These are phyloP conservation scores for sorghum (Sorghum bicolor) DNA, from an alignment of 176 grass and related monocot species.

Conservation along the genomic window Sorghum_bicolor_NCBIv3 NC_012875.2:4252501-4253000, in stretches of 20 bases:
- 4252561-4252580: background rate
- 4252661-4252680: constrained; percentile 89
- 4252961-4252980: constrained; percentile 82
- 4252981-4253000: constrained; percentile 60
- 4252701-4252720: constrained; percentile 56
- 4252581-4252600: background rate
- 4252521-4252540: constrained; percentile 1
- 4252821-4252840: background rate
- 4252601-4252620: background rate
- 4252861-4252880: background rate
- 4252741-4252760: constrained; percentile 81
- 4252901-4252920: constrained; percentile 52
- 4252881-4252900: background rate
- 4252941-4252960: constrained; percentile 62
- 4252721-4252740: constrained; percentile 55
- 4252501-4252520: background rate
- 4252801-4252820: constrained; percentile 89
- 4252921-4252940: constrained; percentile 80
- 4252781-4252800: constrained; percentile 87
- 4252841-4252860: background rate
- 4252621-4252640: constrained; percentile 47
- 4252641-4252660: constrained; percentile 93
- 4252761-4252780: constrained; percentile 78
- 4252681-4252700: constrained; percentile 82
- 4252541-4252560: background rate